Base-by-base conservation (phyloP, 2,329 filamentous ascomycete species). In the Colletotrichum destructivum region DNA sequence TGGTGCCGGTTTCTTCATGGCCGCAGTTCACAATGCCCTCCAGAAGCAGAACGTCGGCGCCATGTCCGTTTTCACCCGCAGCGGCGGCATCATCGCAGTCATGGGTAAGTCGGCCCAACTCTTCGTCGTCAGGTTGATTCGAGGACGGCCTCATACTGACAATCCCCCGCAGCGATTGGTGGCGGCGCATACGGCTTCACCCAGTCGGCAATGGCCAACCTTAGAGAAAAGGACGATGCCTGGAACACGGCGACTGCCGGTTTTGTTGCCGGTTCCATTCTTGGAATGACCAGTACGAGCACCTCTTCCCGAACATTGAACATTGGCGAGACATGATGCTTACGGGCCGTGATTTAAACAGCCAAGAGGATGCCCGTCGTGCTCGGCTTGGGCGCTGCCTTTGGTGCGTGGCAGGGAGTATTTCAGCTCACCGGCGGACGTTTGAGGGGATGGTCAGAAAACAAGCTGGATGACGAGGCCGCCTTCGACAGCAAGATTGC, bases 11-110 rank as follows among this genome's bases (percentile, higher is more conserved):
- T 84, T 93, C 79, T 88, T 94, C 82, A 81, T 93, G 72, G 92
- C 94, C 62, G 92, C 93, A 66, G 88, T 97, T 75, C 93, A 95
- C 86, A 98, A 97, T 86, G 94, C 95, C 71, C 88, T 98, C 77
- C 88, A 92, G 66, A 95, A 91, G 86, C 88, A 90, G 81, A 98
- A 98, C 82, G 87, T 96, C 75, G 94, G 95, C 77, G 88, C 91
- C 73, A 90, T 92, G 86, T 93, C 93, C 76, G 88, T 98, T 78
- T 91, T 98, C 80, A 93, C 93, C 57, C 90, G 91, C 78, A 92
- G 91, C 69, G 95, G 95, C 75, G 87, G 91, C 79, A 92, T 92
- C 61, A 93, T 96, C 79, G 92, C 63, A 49, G 44, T 72, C 56
- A 71, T 73, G 54, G 59, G 73, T 74, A 69, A 6, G 73, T 38